Percentiles rank a stretch among this genome's conserved stretches.
These are phyloP conservation scores for Sugiyamaella japonica DNA, from an alignment of 1,139 yeast genomes.

Conservation along the genomic window DNA sequence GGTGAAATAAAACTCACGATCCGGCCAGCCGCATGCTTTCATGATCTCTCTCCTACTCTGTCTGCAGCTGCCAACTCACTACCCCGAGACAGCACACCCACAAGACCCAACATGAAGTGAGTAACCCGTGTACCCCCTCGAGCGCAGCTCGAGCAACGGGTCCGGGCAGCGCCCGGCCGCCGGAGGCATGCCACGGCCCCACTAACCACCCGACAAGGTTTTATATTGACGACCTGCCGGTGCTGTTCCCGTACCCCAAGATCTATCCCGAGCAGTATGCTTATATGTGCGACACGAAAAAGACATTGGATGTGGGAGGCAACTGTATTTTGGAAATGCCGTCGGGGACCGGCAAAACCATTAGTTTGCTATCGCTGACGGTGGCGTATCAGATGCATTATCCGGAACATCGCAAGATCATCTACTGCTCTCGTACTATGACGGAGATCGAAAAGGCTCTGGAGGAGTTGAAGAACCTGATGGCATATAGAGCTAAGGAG, in stretches of 20 bases:
- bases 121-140: background rate
- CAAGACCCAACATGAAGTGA: slow-evolving; percentile 1
- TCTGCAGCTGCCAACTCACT: no score
- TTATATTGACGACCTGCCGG: slow-evolving; percentile 92
- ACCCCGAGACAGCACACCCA: background rate
- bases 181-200: slow-evolving; percentile 4
- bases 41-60: no score
- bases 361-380: slow-evolving; percentile 82
- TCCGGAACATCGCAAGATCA: slow-evolving; percentile 91
- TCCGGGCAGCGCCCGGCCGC: slow-evolving; percentile 11
- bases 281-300: slow-evolving; percentile 93
- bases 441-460: slow-evolving; percentile 97
- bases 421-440: slow-evolving; percentile 99
- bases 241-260: slow-evolving; percentile 93
- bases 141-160: slow-evolving; percentile 9
- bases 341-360: slow-evolving; percentile 99
- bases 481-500: slow-evolving; percentile 81
- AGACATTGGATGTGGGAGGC: slow-evolving; percentile 95
- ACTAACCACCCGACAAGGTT: slow-evolving; percentile 42
- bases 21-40: no score
- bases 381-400: slow-evolving; percentile 95
- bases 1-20: no score
- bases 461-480: slow-evolving; percentile 84
- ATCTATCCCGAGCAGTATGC: slow-evolving; percentile 98
- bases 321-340: slow-evolving; percentile 98